Percentiles rank a stretch among this genome's conserved stretches.
phyloP scores from a whole-genome alignment of 805 yeast species.

The Kuraishia piskuri region DNA sequence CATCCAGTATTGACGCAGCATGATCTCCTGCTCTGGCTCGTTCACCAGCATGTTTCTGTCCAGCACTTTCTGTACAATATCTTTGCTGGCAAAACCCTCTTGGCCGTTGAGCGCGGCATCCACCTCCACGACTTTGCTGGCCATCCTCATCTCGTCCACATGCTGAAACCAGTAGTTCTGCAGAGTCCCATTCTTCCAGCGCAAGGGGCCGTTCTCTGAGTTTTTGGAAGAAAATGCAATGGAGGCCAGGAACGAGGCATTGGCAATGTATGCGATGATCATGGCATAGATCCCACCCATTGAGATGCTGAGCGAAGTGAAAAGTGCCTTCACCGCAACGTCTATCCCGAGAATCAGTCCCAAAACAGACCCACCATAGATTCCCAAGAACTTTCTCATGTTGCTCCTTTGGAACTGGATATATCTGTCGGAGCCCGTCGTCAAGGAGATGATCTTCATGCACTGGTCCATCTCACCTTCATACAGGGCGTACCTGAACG shows the following conservation, averaged over 20 bases:
- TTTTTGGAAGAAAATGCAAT: slow-evolving; percentile 38
- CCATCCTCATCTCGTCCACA: slow-evolving; percentile 62
- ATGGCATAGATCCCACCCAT: slow-evolving; percentile 34
- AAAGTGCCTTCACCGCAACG: slow-evolving; percentile 30
- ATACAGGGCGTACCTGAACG: slow-evolving; percentile 51
- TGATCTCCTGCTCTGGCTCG: slow-evolving; percentile 56
- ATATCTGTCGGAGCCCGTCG: slow-evolving; percentile 52
- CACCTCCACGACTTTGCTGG: slow-evolving; percentile 54
- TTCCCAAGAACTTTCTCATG: slow-evolving; percentile 19
- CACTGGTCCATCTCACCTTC: slow-evolving; percentile 52
- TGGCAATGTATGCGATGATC: slow-evolving; percentile 39
- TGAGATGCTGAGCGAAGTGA: slow-evolving; percentile 17
- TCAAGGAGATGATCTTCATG: slow-evolving; percentile 45
- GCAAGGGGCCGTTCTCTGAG: slow-evolving; percentile 40
- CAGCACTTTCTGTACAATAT: slow-evolving; percentile 19
- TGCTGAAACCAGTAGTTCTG: slow-evolving; percentile 56
- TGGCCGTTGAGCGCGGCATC: slow-evolving; percentile 46
- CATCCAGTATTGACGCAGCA: slow-evolving; percentile 80
- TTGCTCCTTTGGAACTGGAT: slow-evolving; percentile 23
- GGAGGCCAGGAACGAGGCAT: slow-evolving; percentile 35
- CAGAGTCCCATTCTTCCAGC: slow-evolving; percentile 59
- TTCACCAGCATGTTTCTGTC: slow-evolving; percentile 28
- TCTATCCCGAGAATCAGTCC: slow-evolving; percentile 38
- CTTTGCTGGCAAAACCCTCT: slow-evolving; percentile 28
- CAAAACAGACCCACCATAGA: slow-evolving; percentile 32